Evolutionary conservation across 2,329 filamentous ascomycete genomes (phyloP), one percentile per base, ranked within the genome.

Genomic region (Cordyceps cateniannulata): DNA sequence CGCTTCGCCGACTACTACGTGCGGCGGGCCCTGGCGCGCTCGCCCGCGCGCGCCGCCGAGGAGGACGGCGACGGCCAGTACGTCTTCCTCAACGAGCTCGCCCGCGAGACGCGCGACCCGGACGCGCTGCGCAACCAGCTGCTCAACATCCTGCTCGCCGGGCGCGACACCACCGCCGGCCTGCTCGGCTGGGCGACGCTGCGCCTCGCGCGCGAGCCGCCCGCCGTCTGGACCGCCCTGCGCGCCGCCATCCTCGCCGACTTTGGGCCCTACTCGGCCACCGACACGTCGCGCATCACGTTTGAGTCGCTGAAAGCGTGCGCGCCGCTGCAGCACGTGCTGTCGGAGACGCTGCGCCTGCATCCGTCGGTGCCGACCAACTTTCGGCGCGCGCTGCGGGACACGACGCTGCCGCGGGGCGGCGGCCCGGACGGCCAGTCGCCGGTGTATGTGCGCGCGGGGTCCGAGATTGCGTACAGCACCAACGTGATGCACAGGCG

Each of bases 321-420:
- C 63, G 59, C 64, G 5, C 66, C 69, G 49, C 64, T 70, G 16
- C 65, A 68, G 27, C 61, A 66, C 35, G 62, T 66, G 44, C 62
- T 70, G 38, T 65, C 64, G 10, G 67, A 68, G 63, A 66, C 63
- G 16, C 65, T 76, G 5, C 71, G 75, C 2, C 64, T 76, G 6
- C 73, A 72, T 60, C 71, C 74, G 1, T 63, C 68, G 2, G 69
- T 75, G 1, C 73, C 73, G 1, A 51, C 69, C 8, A 76, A 75
- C 63, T 67, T 64, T 18, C 69, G 73, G 22, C 61, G 62, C 18
- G 71, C 72, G 1, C 59, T 66, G 6, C 62, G 61, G 20, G 65
- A 72, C 38, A 75, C 73, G 1, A 68, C 69, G 1, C 65, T 77
- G 0, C 75, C 75, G 0, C 45, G 57, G 1, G 75, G 74, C 22